phyloP scores from a whole-genome alignment of 345 rosid genomes.

The Physaria fendleri region DNA sequence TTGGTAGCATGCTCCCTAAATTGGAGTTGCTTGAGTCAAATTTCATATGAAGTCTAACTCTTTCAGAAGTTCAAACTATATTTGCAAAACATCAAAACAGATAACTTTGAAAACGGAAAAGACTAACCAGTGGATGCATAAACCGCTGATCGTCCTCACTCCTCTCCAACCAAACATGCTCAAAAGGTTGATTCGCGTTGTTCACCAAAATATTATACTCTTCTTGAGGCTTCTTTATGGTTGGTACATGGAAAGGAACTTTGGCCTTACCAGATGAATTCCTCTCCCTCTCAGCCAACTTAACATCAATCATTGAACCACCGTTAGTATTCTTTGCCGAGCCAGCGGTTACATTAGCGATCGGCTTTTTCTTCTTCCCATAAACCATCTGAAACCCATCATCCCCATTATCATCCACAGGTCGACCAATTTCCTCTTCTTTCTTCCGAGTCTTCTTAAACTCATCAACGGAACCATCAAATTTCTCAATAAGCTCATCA shows the following conservation, averaged over 20 bases:
- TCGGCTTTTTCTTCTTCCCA: slow-evolving; percentile 59
- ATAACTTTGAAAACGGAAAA: neutral
- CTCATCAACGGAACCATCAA: slow-evolving; percentile 57
- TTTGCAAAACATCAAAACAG: neutral
- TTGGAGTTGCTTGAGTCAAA: neutral
- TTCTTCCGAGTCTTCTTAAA: slow-evolving; percentile 35
- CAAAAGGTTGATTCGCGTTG: slow-evolving; percentile 68
- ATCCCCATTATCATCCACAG: slow-evolving; percentile 12
- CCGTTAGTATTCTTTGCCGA: neutral
- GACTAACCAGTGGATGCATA: slow-evolving; percentile 82
- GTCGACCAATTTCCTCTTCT: slow-evolving; percentile 45
- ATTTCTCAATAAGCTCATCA: slow-evolving; percentile 63
- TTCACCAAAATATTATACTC: slow-evolving; percentile 64
- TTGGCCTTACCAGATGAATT: slow-evolving; percentile 45
- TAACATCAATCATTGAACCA: slow-evolving; percentile 34
- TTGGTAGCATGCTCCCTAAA: neutral
- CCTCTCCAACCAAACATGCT: slow-evolving; percentile 87
- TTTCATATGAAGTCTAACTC: neutral
- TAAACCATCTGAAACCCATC: slow-evolving; percentile 69
- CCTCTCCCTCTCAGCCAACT: slow-evolving; percentile 47
- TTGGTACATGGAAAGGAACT: slow-evolving; percentile 76
- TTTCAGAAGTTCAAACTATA: neutral
- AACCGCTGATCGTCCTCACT: slow-evolving; percentile 55
- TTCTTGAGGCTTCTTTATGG: slow-evolving; percentile 76
- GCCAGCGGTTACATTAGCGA: slow-evolving; percentile 9